Base-by-base conservation (phyloP, 2,329 filamentous ascomycete species). In the Aureobasidium sp. region DNA sequence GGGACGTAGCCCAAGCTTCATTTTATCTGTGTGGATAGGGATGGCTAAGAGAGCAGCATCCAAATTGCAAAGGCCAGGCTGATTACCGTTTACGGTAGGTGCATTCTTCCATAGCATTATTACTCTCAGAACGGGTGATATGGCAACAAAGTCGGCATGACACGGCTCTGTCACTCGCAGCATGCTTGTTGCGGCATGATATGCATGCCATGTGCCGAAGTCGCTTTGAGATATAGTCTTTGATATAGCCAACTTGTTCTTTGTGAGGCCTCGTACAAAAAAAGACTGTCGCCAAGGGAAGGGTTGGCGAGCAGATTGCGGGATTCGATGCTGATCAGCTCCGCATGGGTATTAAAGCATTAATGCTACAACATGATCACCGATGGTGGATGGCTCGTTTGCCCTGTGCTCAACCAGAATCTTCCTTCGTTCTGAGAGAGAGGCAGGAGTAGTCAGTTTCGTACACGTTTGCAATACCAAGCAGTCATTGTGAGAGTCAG, bases 371-470 rank as follows among this genome's bases (percentile, higher is more conserved):
- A 17, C 34, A 45, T 45, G 41, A 59, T 59, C 56, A 59, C 44
- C 42, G 56, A 59, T 59, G 53, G 27, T 11, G 22, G 56, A 59
- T 59, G 53, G 27, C 17, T 34, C 9, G 14, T 49, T 37, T 51
- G 57, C 57, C 57, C 57, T 51, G 57, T 60, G 57, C 57, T 60
- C 45, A 45, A 25, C 34, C 34, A 58, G 55, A 58, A n/a, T 36
- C 42, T 58, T 47, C 42, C 11, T 58, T 58, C 42, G 39, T 57
- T 37, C 41, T 56, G n/a, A 27, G 34, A 44, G 17, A 17, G 42
- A n/a, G 36, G n/a, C 55, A 48, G 22, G 22, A 25, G 51, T 42
- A 12, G 20, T 1, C n/a, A 14, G 5, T 51, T 29, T 49, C 29
- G 47, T 27, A 29, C 14, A 17, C 15, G 6, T 48, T 45, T 17